A percentile compares a stretch with the other conserved stretches of the same genome.
These are phyloP conservation scores for Thymus mandschuricus DNA, from an alignment of 257 asterid genomes.

Conservation along the genomic window DNA sequence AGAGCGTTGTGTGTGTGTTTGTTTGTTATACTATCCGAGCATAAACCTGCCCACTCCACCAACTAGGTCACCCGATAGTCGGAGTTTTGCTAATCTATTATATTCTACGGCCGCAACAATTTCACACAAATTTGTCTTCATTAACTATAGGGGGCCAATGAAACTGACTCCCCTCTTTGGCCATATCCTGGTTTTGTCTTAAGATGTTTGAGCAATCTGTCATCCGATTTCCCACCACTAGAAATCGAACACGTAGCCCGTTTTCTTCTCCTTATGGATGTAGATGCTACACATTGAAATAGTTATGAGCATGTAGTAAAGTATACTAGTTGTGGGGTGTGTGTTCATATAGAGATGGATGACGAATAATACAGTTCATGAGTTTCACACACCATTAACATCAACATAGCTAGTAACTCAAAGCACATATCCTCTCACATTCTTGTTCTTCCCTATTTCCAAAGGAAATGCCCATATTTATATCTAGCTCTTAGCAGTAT, in stretches of 20 bases:
- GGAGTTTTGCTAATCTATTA: not conserved
- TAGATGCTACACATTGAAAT: conserved; percentile 4
- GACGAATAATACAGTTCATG: not conserved
- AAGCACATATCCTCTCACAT: not conserved
- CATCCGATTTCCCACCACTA: conserved; percentile 28
- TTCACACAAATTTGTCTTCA: not conserved
- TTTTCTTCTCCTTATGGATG: not conserved
- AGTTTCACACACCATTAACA: not conserved
- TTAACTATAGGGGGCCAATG: conserved; percentile 34
- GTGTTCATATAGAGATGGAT: not conserved
- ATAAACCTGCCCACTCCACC: not conserved
- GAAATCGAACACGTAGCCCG: conserved; percentile 31
- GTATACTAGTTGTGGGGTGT: not conserved
- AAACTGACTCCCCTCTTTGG: conserved; percentile 32
- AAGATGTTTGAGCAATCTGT: conserved; percentile 10
- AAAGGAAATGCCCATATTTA: not conserved
- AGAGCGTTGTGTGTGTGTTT: not conserved
- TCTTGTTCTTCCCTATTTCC: not conserved
- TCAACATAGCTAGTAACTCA: not conserved
- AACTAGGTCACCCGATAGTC: not conserved
- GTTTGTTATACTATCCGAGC: not conserved
- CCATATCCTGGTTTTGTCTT: conserved; percentile 29
- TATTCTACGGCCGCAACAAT: too few species aligned
- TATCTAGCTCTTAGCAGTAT: not conserved
- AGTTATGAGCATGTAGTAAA: not conserved